Base-by-base conservation (phyloP, 1,284 basidiomycete genomes). In the Mixia osmundae region DNA sequence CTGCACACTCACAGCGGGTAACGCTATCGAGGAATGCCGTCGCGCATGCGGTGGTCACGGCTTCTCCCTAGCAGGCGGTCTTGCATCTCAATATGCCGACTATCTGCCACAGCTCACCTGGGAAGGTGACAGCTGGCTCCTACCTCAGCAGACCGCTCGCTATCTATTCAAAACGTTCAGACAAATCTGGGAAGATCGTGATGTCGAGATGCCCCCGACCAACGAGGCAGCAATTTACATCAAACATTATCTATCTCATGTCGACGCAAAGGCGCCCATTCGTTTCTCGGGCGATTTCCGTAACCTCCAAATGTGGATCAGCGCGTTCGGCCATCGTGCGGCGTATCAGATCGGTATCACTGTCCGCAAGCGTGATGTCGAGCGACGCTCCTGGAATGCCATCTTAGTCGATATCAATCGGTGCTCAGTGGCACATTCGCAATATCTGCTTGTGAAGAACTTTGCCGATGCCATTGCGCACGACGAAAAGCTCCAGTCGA, bases 1-100 rank as follows among this genome's bases (percentile, higher is more conserved):
- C 25, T 50, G 45, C 18, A 58, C 57, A 11, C 46, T 58, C 28
- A 54, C 54, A 39, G 54, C 57, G 19, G 49, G 50, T 21, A 43
- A 51, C 3, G 51, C 54, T 12, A 58, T 58, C 39, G 56, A 58
- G 44, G 50, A 52, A 19, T 58, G 56, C 46, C 47, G 57, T 25
- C 43, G 55, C 25, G 54, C 54, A 6, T 57, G 54, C 36, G 56
- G 57, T 31, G 57, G 57, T 9, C 56, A 58, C 43, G 56, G 56
- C 7, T 58, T 49, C 47, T 50, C 48, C 9, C 45, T 52, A 31
- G 49, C 52, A 10, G 48, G 48, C 18, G 55, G 53, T 29, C 39
- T 53, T 18, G 46, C 44, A 8, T 44, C 45, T 18, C 47, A 51
- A 14, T 54, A 51, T 36, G 42, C 45, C 40, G 16, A 47, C 30